Evolutionary conservation across 306 rosid genomes (phyloP).

Genomic region (Pyrus bretschneideri): DNA sequence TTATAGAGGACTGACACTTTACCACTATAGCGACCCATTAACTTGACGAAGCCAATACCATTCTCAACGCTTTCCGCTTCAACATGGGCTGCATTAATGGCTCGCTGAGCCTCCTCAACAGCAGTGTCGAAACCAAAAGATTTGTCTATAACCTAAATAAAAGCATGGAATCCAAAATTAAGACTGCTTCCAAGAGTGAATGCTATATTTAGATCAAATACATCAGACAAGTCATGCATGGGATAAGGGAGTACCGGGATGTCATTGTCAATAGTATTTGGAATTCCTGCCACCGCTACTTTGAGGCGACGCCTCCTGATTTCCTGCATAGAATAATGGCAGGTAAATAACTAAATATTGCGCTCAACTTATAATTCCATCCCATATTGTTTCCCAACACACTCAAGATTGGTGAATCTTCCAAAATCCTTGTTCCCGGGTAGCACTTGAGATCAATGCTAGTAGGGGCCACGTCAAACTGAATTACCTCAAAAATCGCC

Average conservation of each 20-base stretch:
- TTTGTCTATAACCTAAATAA: constrained; percentile 46
- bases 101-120: constrained; percentile 61
- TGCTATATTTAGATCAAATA: background rate
- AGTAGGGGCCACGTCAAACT: background rate
- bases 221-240: no score
- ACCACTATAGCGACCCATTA: constrained; percentile 80
- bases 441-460: no score
- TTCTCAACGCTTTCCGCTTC: constrained; percentile 67
- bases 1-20: constrained; percentile 16
- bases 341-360: background rate
- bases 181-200: background rate
- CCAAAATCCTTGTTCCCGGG: background rate
- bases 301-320: constrained; percentile 46
- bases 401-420: background rate
- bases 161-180: background rate
- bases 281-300: constrained; percentile 52
- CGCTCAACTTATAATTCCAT: background rate
- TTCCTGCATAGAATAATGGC: constrained; percentile 28
- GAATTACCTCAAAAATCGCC: constrained; percentile 37
- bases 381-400: background rate
- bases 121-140: constrained; percentile 60
- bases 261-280: constrained; percentile 53
- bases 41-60: constrained; percentile 62
- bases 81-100: constrained; percentile 61
- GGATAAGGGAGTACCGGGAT: constrained; percentile 30